Evolutionary conservation across 2,329 filamentous ascomycete species (phyloP).

Genomic region (Stachybotrys echinatus): DNA sequence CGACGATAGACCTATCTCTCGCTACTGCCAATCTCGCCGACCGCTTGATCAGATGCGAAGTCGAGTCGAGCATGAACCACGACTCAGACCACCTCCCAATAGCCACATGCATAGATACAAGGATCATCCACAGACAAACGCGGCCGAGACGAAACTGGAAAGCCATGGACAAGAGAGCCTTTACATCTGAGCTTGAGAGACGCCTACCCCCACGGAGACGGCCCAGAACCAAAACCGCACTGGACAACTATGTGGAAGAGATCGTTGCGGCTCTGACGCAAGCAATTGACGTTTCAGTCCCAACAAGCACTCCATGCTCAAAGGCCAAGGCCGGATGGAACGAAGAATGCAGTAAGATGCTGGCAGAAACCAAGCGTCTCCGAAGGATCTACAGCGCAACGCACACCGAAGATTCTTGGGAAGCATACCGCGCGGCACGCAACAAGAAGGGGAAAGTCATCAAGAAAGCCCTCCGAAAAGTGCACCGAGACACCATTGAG

Average conservation of each 20-base stretch:
- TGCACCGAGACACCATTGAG: neutral
- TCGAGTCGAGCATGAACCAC: neutral
- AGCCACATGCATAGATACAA: neutral
- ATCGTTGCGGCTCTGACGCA: neutral
- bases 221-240: neutral
- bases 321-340: neutral
- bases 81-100: neutral
- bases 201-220: neutral
- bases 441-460: neutral
- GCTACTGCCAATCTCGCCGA: neutral
- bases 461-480: neutral
- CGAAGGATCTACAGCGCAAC: conserved; percentile 2
- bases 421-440: neutral
- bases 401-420: neutral
- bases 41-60: neutral
- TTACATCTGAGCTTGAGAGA: neutral
- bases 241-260: neutral
- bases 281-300: neutral
- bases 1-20: conserved; percentile 1
- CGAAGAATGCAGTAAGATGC: neutral
- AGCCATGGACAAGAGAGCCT: neutral
- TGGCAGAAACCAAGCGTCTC: conserved; percentile 1
- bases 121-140: neutral
- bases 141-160: neutral
- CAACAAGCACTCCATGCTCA: neutral